Evolutionary conservation across 164 flowering plant species (phyloP).

Genomic region (Pachysandra terminalis): DNA sequence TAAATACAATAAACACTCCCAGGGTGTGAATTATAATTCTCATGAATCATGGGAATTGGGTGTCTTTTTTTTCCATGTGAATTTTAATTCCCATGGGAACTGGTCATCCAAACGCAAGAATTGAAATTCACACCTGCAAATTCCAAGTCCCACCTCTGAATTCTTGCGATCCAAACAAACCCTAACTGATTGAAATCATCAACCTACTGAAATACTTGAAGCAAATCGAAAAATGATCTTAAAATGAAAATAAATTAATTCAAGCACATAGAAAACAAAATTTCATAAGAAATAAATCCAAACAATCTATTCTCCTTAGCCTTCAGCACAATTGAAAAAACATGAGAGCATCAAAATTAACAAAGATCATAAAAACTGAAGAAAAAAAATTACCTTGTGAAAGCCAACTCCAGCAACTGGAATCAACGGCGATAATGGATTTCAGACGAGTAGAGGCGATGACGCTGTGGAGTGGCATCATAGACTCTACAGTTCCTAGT

Average conservation of each 20-base stretch:
- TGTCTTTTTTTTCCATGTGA: too few relatives aligned
- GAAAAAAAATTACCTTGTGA: slow-evolving; percentile 43
- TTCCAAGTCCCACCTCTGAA: too few relatives aligned
- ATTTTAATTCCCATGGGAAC: too few relatives aligned
- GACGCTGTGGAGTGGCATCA: slow-evolving; percentile 73
- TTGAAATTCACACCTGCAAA: too few relatives aligned
- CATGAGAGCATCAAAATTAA: slow-evolving; percentile 15
- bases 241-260: not conserved
- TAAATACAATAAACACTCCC: too few relatives aligned
- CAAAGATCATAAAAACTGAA: too few relatives aligned
- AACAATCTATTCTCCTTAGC: too few relatives aligned
- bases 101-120: too few relatives aligned
- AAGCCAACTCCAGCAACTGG: slow-evolving; percentile 80
- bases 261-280: not conserved
- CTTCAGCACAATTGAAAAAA: not conserved
- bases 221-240: not conserved
- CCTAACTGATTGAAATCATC: not conserved
- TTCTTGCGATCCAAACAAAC: too few relatives aligned
- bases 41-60: too few relatives aligned
- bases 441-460: slow-evolving; percentile 69
- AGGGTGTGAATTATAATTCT: too few relatives aligned
- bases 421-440: slow-evolving; percentile 57
- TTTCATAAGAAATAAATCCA: not conserved
- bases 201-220: not conserved
- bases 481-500: slow-evolving; percentile 45